These are phyloP conservation scores for Peterozyma xylosa DNA, from an alignment of 805 yeast genomes.

Conservation along the genomic window DNA sequence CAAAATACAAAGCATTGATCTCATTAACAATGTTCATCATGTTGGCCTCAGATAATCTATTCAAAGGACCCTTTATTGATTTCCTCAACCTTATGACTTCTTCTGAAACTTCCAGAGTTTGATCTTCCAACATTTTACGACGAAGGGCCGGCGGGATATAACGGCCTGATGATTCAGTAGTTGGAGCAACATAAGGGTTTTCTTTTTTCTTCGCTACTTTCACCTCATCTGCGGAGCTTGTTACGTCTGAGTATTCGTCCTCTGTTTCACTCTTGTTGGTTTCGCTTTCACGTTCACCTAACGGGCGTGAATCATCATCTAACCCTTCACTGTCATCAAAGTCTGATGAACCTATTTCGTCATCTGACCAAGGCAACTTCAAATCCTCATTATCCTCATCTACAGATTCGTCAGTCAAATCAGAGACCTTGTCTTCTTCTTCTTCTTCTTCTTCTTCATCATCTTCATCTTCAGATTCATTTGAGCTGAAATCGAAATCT, in stretches of 20 bases:
- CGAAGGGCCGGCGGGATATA: conserved; percentile 90
- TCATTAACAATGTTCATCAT: conserved; percentile 63
- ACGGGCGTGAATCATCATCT: conserved; percentile 24
- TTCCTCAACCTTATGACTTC: conserved; percentile 44
- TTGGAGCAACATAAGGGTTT: conserved; percentile 72
- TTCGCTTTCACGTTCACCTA: conserved; percentile 21
- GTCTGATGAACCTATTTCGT: conserved; percentile 20
- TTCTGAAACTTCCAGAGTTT: conserved; percentile 27
- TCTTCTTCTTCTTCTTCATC: conserved; percentile 14
- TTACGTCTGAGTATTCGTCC: conserved; percentile 17
- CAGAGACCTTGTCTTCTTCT: conserved; percentile 6
- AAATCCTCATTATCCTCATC: conserved; percentile 10
- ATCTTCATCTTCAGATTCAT: conserved; percentile 9
- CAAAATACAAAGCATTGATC: conserved; percentile 52
- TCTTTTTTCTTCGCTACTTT: conserved; percentile 35
- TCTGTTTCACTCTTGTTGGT: conserved; percentile 16
- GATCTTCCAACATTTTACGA: conserved; percentile 32
- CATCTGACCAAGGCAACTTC: conserved; percentile 11
- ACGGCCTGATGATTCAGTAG: conserved; percentile 22
- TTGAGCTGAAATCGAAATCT: conserved; percentile 34
- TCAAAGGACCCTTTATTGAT: conserved; percentile 74
- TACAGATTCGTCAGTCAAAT: background rate
- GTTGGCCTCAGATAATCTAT: conserved; percentile 85
- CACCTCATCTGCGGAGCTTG: conserved; percentile 16
- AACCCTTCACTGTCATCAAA: conserved; percentile 22